These are phyloP conservation scores for Sanghuangporus sanghuang DNA, from an alignment of 1,284 basidiomycete genomes.

Conservation along the genomic window DNA sequence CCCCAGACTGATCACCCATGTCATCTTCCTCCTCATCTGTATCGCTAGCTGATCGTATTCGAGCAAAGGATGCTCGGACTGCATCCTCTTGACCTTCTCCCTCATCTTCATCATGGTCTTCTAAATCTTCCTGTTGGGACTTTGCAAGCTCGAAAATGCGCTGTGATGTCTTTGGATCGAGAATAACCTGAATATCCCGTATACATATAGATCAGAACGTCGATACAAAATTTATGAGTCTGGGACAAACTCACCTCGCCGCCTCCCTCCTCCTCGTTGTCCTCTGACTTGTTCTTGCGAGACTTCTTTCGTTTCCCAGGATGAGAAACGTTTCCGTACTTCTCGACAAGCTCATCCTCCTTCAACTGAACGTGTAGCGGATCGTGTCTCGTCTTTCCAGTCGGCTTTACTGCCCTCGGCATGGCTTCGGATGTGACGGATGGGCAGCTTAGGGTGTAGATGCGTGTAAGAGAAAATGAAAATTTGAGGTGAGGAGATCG, in stretches of 20 bases:
- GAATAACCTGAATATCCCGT: conserved; percentile 48
- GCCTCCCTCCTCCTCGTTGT: conserved; percentile 52
- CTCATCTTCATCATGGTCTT: conserved; percentile 42
- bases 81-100: conserved; percentile 37
- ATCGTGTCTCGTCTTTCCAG: conserved; percentile 67
- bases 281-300: conserved; percentile 31
- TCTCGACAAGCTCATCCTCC: conserved; percentile 68
- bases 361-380: conserved; percentile 80
- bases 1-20: conserved; percentile 23
- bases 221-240: neutral
- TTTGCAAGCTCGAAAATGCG: conserved; percentile 91
- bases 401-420: conserved; percentile 54
- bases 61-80: conserved; percentile 19
- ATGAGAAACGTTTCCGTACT: conserved; percentile 73
- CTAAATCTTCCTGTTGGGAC: conserved; percentile 90
- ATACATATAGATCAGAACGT: neutral
- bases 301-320: conserved; percentile 71
- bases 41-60: conserved; percentile 16
- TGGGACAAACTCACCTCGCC: conserved; percentile 27
- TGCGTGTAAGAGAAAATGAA: neutral
- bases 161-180: conserved; percentile 83
- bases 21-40: conserved; percentile 32
- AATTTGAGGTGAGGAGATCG: neutral
- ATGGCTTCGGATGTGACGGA: conserved; percentile 39
- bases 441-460: neutral